A percentile compares a stretch with the other conserved stretches of the same genome.
These are phyloP conservation scores for Sabuloglossum arenarium DNA, from an alignment of 495 filamentous ascomycete genomes.

Conservation along the genomic window DNA sequence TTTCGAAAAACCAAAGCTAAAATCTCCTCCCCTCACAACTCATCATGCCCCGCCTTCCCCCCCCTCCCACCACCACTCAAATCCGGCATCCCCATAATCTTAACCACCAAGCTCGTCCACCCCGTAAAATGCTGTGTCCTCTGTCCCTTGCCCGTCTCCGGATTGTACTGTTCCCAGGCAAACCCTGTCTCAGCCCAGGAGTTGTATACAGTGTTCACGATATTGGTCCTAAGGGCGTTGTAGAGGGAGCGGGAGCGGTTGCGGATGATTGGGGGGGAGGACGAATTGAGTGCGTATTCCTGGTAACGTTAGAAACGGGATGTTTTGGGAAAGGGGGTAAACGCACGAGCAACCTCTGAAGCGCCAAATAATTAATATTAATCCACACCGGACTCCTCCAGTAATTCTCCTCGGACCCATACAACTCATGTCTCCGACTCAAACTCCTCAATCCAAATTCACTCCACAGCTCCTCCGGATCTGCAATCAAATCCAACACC, in stretches of 20 bases:
- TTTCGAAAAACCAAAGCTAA: neutral
- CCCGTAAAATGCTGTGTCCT: slow-evolving; percentile 95
- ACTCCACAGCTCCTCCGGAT: slow-evolving; percentile 75
- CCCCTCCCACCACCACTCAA: slow-evolving; percentile 2
- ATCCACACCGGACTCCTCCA: slow-evolving; percentile 95
- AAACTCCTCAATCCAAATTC: slow-evolving; percentile 69
- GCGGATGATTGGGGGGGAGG: slow-evolving; percentile 47
- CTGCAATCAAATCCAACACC: slow-evolving; percentile 52
- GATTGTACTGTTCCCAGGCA: slow-evolving; percentile 98
- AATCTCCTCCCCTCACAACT: slow-evolving; percentile 17
- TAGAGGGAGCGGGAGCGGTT: slow-evolving; percentile 61
- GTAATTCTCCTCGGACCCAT: slow-evolving; percentile 87
- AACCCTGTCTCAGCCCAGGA: slow-evolving; percentile 84
- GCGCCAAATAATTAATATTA: slow-evolving; percentile 85
- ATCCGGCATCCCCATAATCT: slow-evolving; percentile 86
- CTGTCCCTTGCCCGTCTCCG: slow-evolving; percentile 78
- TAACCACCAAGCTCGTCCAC: slow-evolving; percentile 94
- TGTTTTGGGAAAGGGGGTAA: neutral
- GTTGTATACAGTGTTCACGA: slow-evolving; percentile 75
- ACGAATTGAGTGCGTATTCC: slow-evolving; percentile 26
- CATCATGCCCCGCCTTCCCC: slow-evolving; percentile 13
- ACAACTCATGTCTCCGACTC: slow-evolving; percentile 63
- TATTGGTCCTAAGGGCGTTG: slow-evolving; percentile 50
- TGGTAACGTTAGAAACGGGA: too few relatives aligned
- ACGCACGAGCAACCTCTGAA: slow-evolving; percentile 66